Evolutionary conservation across 2,329 filamentous ascomycete species (phyloP).

Genomic region (Neofusicoccum kwambonambiense): DNA sequence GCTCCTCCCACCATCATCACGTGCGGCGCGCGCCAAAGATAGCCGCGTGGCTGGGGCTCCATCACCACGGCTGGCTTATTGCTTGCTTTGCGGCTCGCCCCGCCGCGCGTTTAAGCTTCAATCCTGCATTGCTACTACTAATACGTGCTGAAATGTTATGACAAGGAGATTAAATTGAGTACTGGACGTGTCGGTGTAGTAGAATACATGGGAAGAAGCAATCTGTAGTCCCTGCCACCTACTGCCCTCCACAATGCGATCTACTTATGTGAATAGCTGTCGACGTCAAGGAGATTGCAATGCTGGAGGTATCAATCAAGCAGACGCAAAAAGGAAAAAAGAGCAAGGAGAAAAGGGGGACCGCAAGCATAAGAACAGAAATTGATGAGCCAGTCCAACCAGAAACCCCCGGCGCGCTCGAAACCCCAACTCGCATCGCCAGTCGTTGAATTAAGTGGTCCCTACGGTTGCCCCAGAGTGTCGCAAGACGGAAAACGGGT

Average conservation of each 20-base stretch:
- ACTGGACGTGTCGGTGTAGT: slow-evolving; percentile 30
- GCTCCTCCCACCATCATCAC: not conserved
- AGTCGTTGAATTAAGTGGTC: slow-evolving; percentile 36
- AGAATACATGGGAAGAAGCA: slow-evolving; percentile 43
- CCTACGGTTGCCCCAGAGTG: slow-evolving; percentile 35
- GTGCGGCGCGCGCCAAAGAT: slow-evolving; percentile 9
- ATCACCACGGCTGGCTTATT: not conserved
- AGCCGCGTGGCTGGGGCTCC: not conserved
- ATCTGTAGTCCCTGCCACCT: slow-evolving; percentile 30
- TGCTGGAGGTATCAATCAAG: slow-evolving; percentile 46
- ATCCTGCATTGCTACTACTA: slow-evolving; percentile 12
- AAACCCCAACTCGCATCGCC: slow-evolving; percentile 28
- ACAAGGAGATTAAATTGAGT: slow-evolving; percentile 38
- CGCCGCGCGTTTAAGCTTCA: slow-evolving; percentile 8
- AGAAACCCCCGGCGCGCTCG: slow-evolving; percentile 21
- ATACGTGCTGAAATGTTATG: slow-evolving; percentile 2
- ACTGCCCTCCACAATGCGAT: slow-evolving; percentile 22
- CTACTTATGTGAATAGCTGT: slow-evolving; percentile 20
- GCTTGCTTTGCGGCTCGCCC: slow-evolving; percentile 1
- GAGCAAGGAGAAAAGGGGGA: slow-evolving; percentile 31
- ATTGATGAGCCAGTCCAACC: slow-evolving; percentile 18
- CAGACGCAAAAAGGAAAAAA: slow-evolving; percentile 33
- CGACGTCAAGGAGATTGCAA: slow-evolving; percentile 38
- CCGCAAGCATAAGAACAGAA: slow-evolving; percentile 19
- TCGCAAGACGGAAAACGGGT: slow-evolving; percentile 41